phyloP scores from a whole-genome alignment of 495 filamentous ascomycete genomes.

The Penicillium tannophilum region DNA sequence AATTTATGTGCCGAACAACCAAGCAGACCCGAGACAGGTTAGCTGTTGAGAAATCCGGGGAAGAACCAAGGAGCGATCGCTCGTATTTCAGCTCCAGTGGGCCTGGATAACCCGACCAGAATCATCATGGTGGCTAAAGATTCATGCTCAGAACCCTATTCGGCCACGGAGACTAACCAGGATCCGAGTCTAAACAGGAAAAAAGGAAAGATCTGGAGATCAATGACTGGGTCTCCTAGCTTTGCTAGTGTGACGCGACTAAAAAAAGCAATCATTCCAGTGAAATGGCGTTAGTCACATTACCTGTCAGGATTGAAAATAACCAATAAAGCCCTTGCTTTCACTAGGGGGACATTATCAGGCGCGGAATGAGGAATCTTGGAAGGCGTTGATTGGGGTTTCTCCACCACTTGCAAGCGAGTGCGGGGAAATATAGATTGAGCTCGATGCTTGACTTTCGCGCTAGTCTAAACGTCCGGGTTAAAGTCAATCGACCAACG shows the following conservation, averaged over 20 bases:
- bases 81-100: not conserved
- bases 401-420: slow-evolving; percentile 27
- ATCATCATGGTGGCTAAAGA: slow-evolving; percentile 1
- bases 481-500: not conserved
- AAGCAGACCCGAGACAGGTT: not conserved
- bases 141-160: slow-evolving; percentile 9
- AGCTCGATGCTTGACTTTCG: not conserved
- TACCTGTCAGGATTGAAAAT: not conserved
- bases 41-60: not conserved
- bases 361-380: not conserved
- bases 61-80: not conserved
- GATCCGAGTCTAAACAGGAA: slow-evolving; percentile 14
- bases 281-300: slow-evolving; percentile 13
- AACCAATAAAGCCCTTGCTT: not conserved
- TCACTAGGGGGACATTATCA: not conserved
- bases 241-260: slow-evolving; percentile 3
- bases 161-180: slow-evolving; percentile 22
- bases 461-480: slow-evolving; percentile 3
- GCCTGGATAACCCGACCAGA: not conserved
- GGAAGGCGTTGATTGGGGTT: not conserved
- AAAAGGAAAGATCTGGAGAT: slow-evolving; percentile 9
- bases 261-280: slow-evolving; percentile 15
- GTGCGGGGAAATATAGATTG: slow-evolving; percentile 14
- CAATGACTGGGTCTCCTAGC: not conserved
- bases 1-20: not conserved